A percentile compares a stretch with the other conserved stretches of the same genome.
phyloP scores from a whole-genome alignment of 352 stramenopile species.

The Phytophthora nicotianae region DNA sequence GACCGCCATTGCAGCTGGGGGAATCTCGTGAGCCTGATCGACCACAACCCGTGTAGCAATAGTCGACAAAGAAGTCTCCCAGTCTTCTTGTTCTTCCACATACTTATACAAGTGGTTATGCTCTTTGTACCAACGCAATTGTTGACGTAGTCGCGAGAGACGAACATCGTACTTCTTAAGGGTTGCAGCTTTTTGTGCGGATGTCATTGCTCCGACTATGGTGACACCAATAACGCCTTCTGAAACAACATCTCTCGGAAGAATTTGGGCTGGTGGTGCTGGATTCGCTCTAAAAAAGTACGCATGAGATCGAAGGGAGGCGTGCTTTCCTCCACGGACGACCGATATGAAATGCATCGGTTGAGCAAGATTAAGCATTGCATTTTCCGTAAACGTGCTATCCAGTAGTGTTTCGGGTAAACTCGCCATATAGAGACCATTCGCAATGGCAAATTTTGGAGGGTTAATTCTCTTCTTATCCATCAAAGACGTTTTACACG shows the following conservation, averaged over 20 bases:
- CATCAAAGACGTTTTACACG: too few species aligned
- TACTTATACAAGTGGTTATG: constrained; percentile 6
- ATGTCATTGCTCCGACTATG: too few species aligned
- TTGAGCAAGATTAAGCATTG: too few species aligned
- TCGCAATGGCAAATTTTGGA: too few species aligned
- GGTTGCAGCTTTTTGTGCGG: too few species aligned
- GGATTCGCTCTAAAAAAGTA: constrained; percentile 14
- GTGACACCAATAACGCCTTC: not conserved
- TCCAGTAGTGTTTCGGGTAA: too few species aligned
- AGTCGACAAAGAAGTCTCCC: not conserved
- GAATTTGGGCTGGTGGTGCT: not conserved
- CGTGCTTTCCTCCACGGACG: constrained; percentile 8
- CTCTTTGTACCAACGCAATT: not conserved
- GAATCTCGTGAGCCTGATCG: not conserved
- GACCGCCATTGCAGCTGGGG: too few species aligned
- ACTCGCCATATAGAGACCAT: too few species aligned
- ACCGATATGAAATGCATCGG: constrained; percentile 3
- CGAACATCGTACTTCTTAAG: constrained; percentile 1
- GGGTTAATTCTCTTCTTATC: too few species aligned
- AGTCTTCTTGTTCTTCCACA: not conserved
- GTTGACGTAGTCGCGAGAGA: not conserved
- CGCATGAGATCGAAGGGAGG: constrained; percentile 3
- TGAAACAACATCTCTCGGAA: constrained; percentile 7
- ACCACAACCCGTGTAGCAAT: not conserved
- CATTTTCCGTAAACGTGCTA: too few species aligned